Conservation (phyloP, 805 yeast genomes). For the Yarrowia sp. region DNA sequence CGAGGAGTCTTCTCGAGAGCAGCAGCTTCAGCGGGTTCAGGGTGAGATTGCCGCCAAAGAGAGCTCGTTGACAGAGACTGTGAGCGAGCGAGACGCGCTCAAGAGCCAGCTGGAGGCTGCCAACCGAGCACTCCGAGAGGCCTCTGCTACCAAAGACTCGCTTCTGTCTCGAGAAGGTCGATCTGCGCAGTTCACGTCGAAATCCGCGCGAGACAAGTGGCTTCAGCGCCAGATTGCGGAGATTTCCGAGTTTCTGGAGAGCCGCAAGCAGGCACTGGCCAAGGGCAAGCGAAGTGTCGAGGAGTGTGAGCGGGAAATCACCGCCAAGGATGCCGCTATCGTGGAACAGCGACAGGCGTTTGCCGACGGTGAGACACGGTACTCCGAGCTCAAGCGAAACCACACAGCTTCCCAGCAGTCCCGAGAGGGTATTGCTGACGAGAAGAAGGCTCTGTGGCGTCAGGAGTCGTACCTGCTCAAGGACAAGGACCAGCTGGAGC, state of each 20-base stretch:
- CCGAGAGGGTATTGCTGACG: conserved; percentile 59
- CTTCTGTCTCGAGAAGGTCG: conserved; percentile 49
- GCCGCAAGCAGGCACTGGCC: conserved; percentile 44
- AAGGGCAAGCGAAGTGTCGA: conserved; percentile 40
- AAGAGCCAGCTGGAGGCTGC: conserved; percentile 16
- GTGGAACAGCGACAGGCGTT: conserved; percentile 39
- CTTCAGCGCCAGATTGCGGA: conserved; percentile 59
- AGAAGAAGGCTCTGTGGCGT: conserved; percentile 78
- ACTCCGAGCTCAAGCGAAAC: conserved; percentile 26
- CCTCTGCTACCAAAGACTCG: conserved; percentile 2
- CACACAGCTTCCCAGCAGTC: conserved; percentile 40
- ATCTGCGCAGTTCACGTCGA: conserved; percentile 62
- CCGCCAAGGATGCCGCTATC: conserved; percentile 5
- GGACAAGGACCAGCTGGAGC: conserved; percentile 60
- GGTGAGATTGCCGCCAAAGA: conserved; percentile 39
- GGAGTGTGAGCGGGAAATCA: conserved; percentile 41
- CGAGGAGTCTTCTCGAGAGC: conserved; percentile 43
- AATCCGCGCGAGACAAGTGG: conserved; percentile 72
- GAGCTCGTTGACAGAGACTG: conserved; percentile 26
- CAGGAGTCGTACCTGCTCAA: conserved; percentile 71
- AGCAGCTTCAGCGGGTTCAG: conserved; percentile 51
- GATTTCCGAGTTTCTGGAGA: conserved; percentile 49
- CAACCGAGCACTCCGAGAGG: not conserved
- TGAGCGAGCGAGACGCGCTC: not conserved
- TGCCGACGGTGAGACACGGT: conserved; percentile 8